Percentiles rank a stretch among this genome's conserved stretches.
These are phyloP conservation scores for Coriaria nepalensis DNA, from an alignment of 306 rosid genomes.

Conservation along the genomic window DNA sequence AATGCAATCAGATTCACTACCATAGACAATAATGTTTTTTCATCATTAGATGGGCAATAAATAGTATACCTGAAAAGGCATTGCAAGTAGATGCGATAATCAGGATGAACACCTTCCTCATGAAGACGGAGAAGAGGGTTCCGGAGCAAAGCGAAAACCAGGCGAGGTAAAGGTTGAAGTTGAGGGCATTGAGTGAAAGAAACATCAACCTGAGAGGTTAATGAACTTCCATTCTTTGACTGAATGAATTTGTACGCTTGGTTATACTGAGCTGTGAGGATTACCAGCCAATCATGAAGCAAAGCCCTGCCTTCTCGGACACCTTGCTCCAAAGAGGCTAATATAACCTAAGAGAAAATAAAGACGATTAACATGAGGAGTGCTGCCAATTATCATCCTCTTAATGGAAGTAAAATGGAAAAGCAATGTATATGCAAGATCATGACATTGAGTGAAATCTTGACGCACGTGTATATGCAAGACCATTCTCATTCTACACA, in stretches of 20 bases:
- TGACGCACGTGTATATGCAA: too few relatives aligned
- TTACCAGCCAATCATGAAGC: constrained; percentile 97
- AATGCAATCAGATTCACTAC: background rate
- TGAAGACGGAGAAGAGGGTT: constrained; percentile 87
- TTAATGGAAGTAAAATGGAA: too few relatives aligned
- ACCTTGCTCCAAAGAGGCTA: constrained; percentile 92
- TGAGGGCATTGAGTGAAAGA: constrained; percentile 88
- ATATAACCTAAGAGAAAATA: constrained; percentile 48
- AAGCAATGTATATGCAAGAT: too few relatives aligned
- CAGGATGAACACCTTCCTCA: constrained; percentile 97
- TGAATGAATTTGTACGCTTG: constrained; percentile 62
- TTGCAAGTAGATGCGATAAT: constrained; percentile 81
- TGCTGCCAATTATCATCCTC: too few relatives aligned
- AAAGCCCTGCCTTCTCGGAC: constrained; percentile 89
- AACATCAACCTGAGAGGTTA: constrained; percentile 63
- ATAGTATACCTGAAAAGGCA: constrained; percentile 77
- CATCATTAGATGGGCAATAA: constrained; percentile 5
- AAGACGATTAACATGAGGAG: constrained; percentile 1
- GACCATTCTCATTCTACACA: too few relatives aligned
- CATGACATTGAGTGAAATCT: too few relatives aligned
- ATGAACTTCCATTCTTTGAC: constrained; percentile 49
- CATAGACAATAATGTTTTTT: too few relatives aligned
- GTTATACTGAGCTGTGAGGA: constrained; percentile 85
- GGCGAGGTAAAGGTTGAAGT: constrained; percentile 69
- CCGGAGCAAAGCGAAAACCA: constrained; percentile 84